Evolutionary conservation across 2,329 filamentous ascomycete genomes (phyloP).

Genomic region (Xylariaceae sp.): DNA sequence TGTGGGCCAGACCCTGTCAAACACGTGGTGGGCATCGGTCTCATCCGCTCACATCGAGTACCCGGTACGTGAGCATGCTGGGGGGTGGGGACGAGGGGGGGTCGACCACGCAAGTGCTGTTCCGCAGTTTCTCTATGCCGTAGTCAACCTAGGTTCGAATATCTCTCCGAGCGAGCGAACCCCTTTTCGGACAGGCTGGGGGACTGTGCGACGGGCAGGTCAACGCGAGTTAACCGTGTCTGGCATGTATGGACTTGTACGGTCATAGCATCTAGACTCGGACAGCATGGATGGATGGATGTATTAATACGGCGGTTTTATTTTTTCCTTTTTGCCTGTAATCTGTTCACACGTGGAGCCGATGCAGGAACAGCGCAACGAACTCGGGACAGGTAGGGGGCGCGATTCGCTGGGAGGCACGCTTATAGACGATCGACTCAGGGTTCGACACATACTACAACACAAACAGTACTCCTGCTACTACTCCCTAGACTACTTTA

Average conservation of each 20-base stretch:
- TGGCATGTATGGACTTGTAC: background rate
- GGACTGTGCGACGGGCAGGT: background rate
- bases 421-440: conserved; percentile 3
- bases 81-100: background rate
- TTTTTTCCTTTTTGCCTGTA: conserved; percentile 1
- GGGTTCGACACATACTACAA: conserved; percentile 1
- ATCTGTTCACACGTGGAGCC: conserved; percentile 17
- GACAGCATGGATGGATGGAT: no score
- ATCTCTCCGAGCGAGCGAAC: background rate
- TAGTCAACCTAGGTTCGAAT: background rate
- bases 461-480: background rate
- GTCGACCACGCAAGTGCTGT: background rate
- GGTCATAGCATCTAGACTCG: background rate
- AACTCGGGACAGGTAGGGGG: background rate
- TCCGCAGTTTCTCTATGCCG: no score
- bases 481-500: background rate
- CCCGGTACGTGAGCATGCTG: conserved; percentile 5
- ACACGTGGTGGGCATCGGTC: conserved; percentile 14
- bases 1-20: conserved; percentile 14
- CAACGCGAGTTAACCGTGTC: background rate
- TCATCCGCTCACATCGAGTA: conserved; percentile 7
- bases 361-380: conserved; percentile 18
- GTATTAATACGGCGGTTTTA: no score
- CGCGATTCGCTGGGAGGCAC: background rate
- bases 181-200: background rate